These are phyloP conservation scores for Rhododendron ferrugineum DNA, from an alignment of 148 eudicot genomes.

Conservation along the genomic window DNA sequence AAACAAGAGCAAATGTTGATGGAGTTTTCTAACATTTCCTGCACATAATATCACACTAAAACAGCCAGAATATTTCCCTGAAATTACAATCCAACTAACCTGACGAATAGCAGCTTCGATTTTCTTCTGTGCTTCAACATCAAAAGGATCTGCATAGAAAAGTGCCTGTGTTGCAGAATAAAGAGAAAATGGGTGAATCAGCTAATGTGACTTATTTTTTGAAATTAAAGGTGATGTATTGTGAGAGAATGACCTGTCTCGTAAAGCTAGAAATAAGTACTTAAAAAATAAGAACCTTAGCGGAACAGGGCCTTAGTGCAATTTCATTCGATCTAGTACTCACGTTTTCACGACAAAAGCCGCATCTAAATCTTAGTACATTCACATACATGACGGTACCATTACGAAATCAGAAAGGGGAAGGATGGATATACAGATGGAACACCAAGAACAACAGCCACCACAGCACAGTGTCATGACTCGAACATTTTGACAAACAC, in stretches of 20 bases:
- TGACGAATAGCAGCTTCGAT: slow-evolving; percentile 97
- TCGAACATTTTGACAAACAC: background rate
- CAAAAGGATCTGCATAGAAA: slow-evolving; percentile 91
- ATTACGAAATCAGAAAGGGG: background rate
- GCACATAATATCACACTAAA: background rate
- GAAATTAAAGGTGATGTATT: too few species aligned
- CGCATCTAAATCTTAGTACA: background rate
- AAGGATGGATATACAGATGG: background rate
- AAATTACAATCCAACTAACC: slow-evolving; percentile 31
- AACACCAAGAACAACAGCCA: background rate
- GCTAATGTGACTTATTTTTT: too few species aligned
- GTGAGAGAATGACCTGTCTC: too few species aligned
- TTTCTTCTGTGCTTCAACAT: slow-evolving; percentile 96
- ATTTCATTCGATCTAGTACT: background rate
- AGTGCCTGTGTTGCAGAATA: slow-evolving; percentile 56
- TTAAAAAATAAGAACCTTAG: too few species aligned
- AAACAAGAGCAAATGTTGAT: background rate
- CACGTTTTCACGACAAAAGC: background rate
- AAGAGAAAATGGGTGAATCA: slow-evolving; percentile 7
- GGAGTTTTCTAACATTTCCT: background rate
- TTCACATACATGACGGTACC: background rate
- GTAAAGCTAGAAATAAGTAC: too few species aligned
- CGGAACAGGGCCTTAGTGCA: too few species aligned
- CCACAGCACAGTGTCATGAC: background rate
- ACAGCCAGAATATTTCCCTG: background rate